A percentile compares a stretch with the other conserved stretches of the same genome.
These are phyloP conservation scores for Pholiota conissans DNA, from an alignment of 768 basidiomycete genomes.

Conservation along the genomic window DNA sequence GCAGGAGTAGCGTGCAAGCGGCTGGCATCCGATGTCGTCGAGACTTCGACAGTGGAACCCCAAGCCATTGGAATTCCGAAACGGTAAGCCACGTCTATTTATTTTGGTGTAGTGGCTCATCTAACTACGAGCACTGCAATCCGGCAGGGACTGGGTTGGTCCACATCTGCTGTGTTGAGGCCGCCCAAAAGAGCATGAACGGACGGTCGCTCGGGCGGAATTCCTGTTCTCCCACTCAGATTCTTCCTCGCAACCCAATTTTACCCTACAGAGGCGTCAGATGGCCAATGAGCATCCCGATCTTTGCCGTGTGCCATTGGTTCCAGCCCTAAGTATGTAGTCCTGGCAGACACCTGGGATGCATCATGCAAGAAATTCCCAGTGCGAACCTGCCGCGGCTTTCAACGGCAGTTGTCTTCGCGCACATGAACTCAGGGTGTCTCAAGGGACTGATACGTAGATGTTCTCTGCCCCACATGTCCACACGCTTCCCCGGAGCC, in stretches of 20 bases:
- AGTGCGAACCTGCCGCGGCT: neutral
- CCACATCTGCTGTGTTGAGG: too few relatives aligned
- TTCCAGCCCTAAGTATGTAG: neutral
- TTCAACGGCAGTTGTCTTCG: neutral
- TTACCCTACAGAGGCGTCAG: neutral
- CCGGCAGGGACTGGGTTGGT: neutral
- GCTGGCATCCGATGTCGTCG: neutral
- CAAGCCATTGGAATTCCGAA: neutral
- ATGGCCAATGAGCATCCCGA: neutral
- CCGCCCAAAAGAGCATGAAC: too few relatives aligned
- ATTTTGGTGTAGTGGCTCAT: neutral
- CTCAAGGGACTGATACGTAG: neutral
- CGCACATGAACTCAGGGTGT: neutral
- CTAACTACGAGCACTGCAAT: neutral
- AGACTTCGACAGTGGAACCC: neutral
- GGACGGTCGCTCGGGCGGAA: too few relatives aligned
- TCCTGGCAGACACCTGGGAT: neutral
- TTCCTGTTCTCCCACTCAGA: neutral
- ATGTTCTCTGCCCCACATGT: neutral
- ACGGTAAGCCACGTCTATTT: neutral
- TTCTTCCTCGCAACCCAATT: neutral
- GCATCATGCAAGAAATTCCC: neutral
- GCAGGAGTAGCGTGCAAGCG: neutral
- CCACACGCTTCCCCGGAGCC: neutral
- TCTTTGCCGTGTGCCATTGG: neutral